A percentile compares a stretch with the other conserved stretches of the same genome.
These are phyloP conservation scores for Dothideomycetes sp. DNA, from an alignment of 2,329 filamentous ascomycete species.

Conservation along the genomic window DNA sequence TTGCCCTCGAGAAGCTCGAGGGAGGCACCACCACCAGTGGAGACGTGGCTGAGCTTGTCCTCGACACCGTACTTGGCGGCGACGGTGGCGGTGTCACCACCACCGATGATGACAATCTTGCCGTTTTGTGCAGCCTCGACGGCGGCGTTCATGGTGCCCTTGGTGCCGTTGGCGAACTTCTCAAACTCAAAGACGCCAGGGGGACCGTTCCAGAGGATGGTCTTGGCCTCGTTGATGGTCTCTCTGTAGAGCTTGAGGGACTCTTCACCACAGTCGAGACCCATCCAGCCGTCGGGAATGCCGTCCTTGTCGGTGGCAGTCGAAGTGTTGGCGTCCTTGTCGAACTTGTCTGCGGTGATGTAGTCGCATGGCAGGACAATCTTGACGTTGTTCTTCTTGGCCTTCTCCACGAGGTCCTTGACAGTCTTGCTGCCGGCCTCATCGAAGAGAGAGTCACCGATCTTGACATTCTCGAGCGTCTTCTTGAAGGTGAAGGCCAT, in stretches of 20 bases:
- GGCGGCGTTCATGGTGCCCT: constrained; percentile 80
- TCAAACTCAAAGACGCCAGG: constrained; percentile 97
- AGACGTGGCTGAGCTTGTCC: constrained; percentile 96
- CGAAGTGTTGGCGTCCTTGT: constrained; percentile 68
- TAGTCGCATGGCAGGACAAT: constrained; percentile 91
- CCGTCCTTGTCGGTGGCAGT: constrained; percentile 76
- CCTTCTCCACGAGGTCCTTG: constrained; percentile 78
- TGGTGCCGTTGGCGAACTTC: constrained; percentile 84
- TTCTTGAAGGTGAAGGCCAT: constrained; percentile 99
- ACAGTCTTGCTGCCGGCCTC: constrained; percentile 91
- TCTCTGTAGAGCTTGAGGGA: constrained; percentile 79
- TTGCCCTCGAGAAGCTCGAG: constrained; percentile 97
- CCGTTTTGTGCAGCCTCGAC: constrained; percentile 70
- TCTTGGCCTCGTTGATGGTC: constrained; percentile 79
- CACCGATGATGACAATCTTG: constrained; percentile 97
- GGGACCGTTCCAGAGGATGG: constrained; percentile 98
- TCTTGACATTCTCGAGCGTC: constrained; percentile 81
- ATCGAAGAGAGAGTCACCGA: constrained; percentile 86
- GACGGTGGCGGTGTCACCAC: constrained; percentile 95
- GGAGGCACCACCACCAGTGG: constrained; percentile 88
- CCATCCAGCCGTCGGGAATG: constrained; percentile 96
- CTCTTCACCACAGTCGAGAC: constrained; percentile 87
- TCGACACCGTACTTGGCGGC: constrained; percentile 95
- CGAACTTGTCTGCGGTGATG: constrained; percentile 92
- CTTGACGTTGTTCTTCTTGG: constrained; percentile 92